Base-by-base conservation (phyloP, 148 eudicot species). In the Oxyria digyna region DNA sequence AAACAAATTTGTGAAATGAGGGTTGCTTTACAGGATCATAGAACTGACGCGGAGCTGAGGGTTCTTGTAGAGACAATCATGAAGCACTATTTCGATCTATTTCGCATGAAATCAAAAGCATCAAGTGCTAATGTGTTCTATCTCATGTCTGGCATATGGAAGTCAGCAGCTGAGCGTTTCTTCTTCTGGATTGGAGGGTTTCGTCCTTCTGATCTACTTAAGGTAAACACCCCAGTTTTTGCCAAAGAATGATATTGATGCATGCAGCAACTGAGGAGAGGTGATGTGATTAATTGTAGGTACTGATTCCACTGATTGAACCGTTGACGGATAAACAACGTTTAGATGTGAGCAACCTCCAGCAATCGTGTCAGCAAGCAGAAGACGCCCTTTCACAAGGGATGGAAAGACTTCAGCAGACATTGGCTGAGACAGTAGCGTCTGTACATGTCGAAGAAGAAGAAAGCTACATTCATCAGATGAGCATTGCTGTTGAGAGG, bases 131-230 rank as follows among this genome's bases (percentile, higher is more conserved):
- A 90, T 50, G 89, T 88, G 46, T 88, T 87, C 67, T 88, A 88
- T 73, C 75, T 94, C 67, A 90, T 88, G 80, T 86, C 97, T 71
- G 98, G 98, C 74, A 80, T 84, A 78, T 94, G 98, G 97, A 85
- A 81, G 71, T 86, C 98, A 57, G 65, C 98, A 65, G 84, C 87
- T 29, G 98, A 94, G 62, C 84, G 92, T 42, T 80, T 90, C 79
- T 94, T 94, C 84, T 77, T 84, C 71, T 94, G 98, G 98, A 94
- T 94, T 32, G 98, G 98, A 65, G 98, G 98, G 42, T 94, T 86
- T 79, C 96, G 98, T 38, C 98, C 98, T n/a, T 94, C 98, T 6
- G 98, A 90, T 45, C 73, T 94, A 72, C 79, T 94, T 32, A 87
- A 87, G 97, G 98, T 90, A 67, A 3, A 10, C 4, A 3, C 38